Evolutionary conservation across 1,139 yeast genomes (phyloP).

Genomic region (Yamadazyma friedrichii): DNA sequence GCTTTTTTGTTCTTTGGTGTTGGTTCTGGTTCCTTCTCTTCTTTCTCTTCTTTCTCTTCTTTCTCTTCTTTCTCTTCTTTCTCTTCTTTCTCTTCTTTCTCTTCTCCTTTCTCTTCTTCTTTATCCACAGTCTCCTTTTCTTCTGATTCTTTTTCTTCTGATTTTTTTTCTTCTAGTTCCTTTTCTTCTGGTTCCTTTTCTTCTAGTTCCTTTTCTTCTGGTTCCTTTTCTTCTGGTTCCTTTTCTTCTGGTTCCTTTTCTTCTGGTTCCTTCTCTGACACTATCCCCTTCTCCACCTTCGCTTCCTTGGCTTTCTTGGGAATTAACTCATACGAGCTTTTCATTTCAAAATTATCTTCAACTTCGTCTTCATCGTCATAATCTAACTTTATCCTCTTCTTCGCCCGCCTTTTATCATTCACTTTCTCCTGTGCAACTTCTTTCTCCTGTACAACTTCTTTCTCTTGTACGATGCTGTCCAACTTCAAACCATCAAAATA

Average conservation of each 20-base stretch:
- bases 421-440: slow-evolving; percentile 18
- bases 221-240: slow-evolving; percentile 1
- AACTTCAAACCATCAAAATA: slow-evolving; percentile 18
- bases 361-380: slow-evolving; percentile 30
- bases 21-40: not conserved
- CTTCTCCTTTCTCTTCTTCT: slow-evolving; percentile 7
- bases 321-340: slow-evolving; percentile 43
- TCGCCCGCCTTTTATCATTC: slow-evolving; percentile 22
- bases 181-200: slow-evolving; percentile 7
- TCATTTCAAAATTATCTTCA: slow-evolving; percentile 41
- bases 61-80: slow-evolving; percentile 5
- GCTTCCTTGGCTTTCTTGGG: slow-evolving; percentile 6
- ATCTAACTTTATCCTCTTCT: slow-evolving; percentile 19
- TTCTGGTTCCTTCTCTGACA: not conserved
- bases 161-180: too few relatives aligned
- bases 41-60: slow-evolving; percentile 2
- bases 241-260: not conserved
- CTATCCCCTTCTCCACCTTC: not conserved
- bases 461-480: slow-evolving; percentile 18
- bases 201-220: not conserved
- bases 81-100: slow-evolving; percentile 2
- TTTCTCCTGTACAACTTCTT: slow-evolving; percentile 21
- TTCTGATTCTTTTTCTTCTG: slow-evolving; percentile 7
- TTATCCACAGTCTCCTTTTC: too few relatives aligned
- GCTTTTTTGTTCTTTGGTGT: slow-evolving; percentile 1